Conservation (phyloP, 2,329 filamentous ascomycete species). For the Balansia obtecta region DNA sequence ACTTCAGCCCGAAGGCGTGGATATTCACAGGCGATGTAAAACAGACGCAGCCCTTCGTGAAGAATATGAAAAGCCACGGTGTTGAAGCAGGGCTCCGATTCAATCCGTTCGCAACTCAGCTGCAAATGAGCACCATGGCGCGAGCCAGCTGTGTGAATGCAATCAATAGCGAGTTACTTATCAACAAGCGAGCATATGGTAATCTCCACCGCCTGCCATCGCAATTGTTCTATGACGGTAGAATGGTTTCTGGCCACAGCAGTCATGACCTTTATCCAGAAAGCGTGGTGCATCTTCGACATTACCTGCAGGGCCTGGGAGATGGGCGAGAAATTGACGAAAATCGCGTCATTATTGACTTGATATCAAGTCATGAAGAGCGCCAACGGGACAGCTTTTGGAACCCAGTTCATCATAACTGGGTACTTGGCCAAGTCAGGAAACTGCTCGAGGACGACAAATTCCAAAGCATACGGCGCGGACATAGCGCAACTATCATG, state of each 20-base stretch:
- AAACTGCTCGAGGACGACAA: slow-evolving; percentile 11
- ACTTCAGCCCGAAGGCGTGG: slow-evolving; percentile 29
- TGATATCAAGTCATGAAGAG: slow-evolving; percentile 16
- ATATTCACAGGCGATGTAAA: slow-evolving; percentile 34
- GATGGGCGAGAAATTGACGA: slow-evolving; percentile 12
- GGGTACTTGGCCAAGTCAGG: slow-evolving; percentile 21
- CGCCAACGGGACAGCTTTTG: slow-evolving; percentile 24
- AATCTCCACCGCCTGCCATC: slow-evolving; percentile 30
- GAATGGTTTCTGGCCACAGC: slow-evolving; percentile 24
- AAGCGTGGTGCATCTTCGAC: slow-evolving; percentile 16
- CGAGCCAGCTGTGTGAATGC: slow-evolving; percentile 21
- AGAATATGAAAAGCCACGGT: slow-evolving; percentile 13
- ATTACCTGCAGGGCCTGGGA: slow-evolving; percentile 17
- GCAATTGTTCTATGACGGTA: slow-evolving; percentile 25
- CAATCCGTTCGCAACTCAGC: slow-evolving; percentile 21
- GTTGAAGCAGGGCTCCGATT: slow-evolving; percentile 11
- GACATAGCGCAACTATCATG: slow-evolving; percentile 23
- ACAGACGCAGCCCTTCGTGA: slow-evolving; percentile 30
- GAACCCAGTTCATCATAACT: slow-evolving; percentile 25
- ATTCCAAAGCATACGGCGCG: slow-evolving; percentile 14
- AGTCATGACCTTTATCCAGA: slow-evolving; percentile 14
- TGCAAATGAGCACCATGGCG: slow-evolving; percentile 26
- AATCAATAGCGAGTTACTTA: slow-evolving; percentile 19
- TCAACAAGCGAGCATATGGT: slow-evolving; percentile 25
- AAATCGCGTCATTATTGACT: slow-evolving; percentile 25